Conservation (phyloP, 2,329 filamentous ascomycete genomes). For the Talaromyces sp. region DNA sequence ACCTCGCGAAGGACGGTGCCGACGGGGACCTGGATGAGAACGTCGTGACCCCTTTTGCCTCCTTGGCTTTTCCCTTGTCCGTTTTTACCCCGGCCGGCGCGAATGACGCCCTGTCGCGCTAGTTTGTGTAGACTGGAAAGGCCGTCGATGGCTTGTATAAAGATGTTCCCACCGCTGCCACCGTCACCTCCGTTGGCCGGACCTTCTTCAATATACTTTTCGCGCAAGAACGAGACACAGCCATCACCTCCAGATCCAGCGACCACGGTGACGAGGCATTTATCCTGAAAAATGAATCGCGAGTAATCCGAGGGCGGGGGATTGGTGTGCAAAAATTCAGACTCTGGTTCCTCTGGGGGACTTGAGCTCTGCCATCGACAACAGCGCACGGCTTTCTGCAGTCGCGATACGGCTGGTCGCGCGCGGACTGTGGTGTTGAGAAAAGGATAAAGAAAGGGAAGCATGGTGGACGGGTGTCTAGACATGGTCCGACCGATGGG, state of each 20-base stretch:
- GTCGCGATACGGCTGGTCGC: slow-evolving; percentile 11
- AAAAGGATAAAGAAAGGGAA: slow-evolving; percentile 34
- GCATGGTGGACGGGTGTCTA: slow-evolving; percentile 16
- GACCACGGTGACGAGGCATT: slow-evolving; percentile 70
- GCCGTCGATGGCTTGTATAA: slow-evolving; percentile 86
- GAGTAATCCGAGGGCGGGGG: slow-evolving; percentile 81
- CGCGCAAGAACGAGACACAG: slow-evolving; percentile 88
- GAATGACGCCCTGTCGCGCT: slow-evolving; percentile 64
- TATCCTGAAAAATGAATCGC: slow-evolving; percentile 78
- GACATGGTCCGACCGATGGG: slow-evolving; percentile 12
- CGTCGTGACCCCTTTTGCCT: slow-evolving; percentile 78
- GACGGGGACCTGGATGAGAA: slow-evolving; percentile 85
- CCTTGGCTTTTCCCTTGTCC: slow-evolving; percentile 46
- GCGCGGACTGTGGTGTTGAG: slow-evolving; percentile 17
- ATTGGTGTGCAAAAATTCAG: slow-evolving; percentile 60
- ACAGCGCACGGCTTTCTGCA: slow-evolving; percentile 4
- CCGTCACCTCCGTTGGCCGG: slow-evolving; percentile 94
- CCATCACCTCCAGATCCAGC: slow-evolving; percentile 83
- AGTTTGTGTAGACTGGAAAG: slow-evolving; percentile 94
- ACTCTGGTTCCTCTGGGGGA: slow-evolving; percentile 14
- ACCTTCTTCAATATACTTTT: slow-evolving; percentile 83
- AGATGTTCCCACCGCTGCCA: slow-evolving; percentile 84
- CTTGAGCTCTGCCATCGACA: slow-evolving; percentile 22
- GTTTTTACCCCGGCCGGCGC: slow-evolving; percentile 41
- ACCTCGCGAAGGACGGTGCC: slow-evolving; percentile 87